These are phyloP conservation scores for Aspergillus ostianus DNA, from an alignment of 495 filamentous ascomycete species.

Conservation along the genomic window DNA sequence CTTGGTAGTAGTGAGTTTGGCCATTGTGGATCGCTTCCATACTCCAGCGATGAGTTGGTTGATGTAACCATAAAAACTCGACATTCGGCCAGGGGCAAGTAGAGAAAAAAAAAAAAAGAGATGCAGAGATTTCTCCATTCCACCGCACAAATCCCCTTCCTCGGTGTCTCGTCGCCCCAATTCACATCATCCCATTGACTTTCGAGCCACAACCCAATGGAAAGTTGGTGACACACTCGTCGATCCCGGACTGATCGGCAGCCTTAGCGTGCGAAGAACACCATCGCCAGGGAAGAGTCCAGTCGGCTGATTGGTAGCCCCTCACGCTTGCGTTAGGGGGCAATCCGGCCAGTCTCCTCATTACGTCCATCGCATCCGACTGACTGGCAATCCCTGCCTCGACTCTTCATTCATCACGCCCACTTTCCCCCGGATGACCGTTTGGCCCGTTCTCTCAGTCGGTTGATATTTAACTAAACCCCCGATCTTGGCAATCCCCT, in stretches of 20 bases:
- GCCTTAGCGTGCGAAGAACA: neutral
- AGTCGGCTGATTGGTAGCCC: neutral
- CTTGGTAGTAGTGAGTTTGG: neutral
- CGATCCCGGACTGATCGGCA: neutral
- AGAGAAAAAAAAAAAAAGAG: neutral
- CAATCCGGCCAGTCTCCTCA: neutral
- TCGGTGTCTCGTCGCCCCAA: neutral
- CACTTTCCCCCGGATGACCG: neutral
- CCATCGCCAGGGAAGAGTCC: neutral
- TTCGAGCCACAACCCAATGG: neutral
- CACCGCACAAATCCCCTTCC: no score
- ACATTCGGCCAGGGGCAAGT: neutral
- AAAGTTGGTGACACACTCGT: neutral
- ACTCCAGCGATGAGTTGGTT: neutral
- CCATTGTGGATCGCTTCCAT: neutral
- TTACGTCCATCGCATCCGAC: neutral
- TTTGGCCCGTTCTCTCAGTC: neutral
- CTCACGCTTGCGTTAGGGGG: neutral
- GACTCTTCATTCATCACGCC: neutral
- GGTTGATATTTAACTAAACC: neutral
- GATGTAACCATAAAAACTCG: neutral
- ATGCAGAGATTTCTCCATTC: neutral
- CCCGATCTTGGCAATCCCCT: neutral
- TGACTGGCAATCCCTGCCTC: neutral
- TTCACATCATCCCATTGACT: no score